Evolutionary conservation across 495 filamentous ascomycete species (phyloP), one percentile per base, ranked within the genome.

Genomic region (Talaromyces ruber): DNA sequence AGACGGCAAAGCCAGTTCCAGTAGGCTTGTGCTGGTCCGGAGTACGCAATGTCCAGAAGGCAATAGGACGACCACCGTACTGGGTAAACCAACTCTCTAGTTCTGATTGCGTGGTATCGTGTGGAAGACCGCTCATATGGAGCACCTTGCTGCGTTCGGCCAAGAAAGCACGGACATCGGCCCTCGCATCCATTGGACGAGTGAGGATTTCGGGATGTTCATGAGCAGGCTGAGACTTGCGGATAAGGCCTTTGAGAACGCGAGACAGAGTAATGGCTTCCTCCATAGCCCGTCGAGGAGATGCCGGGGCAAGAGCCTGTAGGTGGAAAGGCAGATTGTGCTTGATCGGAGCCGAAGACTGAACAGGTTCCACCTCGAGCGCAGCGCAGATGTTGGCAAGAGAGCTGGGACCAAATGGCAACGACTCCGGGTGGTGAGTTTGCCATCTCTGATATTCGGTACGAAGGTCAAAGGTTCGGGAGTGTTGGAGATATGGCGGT

Each of bases 31-130:
- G 93, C 74, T 98, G 94, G 73, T 98, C 94, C 11, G 94, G 94
- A 22, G 94, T 98, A 47, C 94, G 91, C 58, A 98, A 80, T 21
- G 94, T 98, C 93, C 93, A 98, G 76, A 98, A 98, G 22, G 93
- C 93, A 78, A 98, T 98, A n/a, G 94, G 94, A 18, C 94, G 89
- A 50, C 94, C 94, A 61, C 94, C 93, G 68, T 96, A 98, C 71
- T 98, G 94, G 25, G 94, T 98, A 73, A 97, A 98, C 94, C 94
- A 98, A 73, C 91, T 96, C 77, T 98, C 94, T 34, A 98, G 80
- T 74, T 98, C 94, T 16, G 92, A 97, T 76, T 98, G 94, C 2
- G 94, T 98, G 26, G 94, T 98, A 69, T 98, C 94, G 70, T 98
- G 94, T 45, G 94, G 94, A 55, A 98, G 82, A 39, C 94, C 94